Percentiles rank a stretch among this genome's conserved stretches.
Conservation (phyloP, 2,329 filamentous ascomycete genomes). For the Cordyceps militaris region DNA sequence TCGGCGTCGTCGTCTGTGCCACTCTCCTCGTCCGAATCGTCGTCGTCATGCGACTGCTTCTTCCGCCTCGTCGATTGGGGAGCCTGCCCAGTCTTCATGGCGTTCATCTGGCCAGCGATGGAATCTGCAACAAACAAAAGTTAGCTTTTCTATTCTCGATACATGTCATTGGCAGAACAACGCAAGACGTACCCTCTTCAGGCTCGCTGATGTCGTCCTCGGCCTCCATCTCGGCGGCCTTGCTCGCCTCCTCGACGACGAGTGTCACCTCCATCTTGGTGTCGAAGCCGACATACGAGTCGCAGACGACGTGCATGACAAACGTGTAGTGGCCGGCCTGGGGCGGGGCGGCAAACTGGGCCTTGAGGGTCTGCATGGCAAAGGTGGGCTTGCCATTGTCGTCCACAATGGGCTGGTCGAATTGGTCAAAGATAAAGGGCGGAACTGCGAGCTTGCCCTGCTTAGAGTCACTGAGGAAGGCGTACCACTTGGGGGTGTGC, state of each 20-base stretch:
- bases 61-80: conserved; percentile 52
- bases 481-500: conserved; percentile 84
- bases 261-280: conserved; percentile 86
- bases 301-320: conserved; percentile 86
- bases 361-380: conserved; percentile 92
- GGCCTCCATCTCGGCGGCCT: conserved; percentile 69
- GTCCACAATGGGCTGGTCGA: conserved; percentile 82
- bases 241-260: conserved; percentile 80
- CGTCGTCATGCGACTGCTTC: conserved; percentile 23
- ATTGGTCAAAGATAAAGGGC: conserved; percentile 88
- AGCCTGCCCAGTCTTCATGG: conserved; percentile 65
- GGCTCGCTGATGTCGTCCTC: conserved; percentile 98
- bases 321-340: conserved; percentile 92
- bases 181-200: conserved; percentile 74
- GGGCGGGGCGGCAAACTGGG: conserved; percentile 91
- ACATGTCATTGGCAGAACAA: neutral
- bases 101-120: conserved; percentile 83
- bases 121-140: conserved; percentile 54
- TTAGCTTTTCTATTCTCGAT: conserved; percentile 19
- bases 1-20: conserved; percentile 64
- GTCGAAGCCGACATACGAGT: conserved; percentile 93
- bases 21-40: conserved; percentile 72
- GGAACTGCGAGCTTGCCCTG: conserved; percentile 94
- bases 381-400: conserved; percentile 80
- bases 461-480: conserved; percentile 91